Evolutionary conservation across 2,329 filamentous ascomycete genomes (phyloP).

Genomic region (Paecilomyces dactylethromorphus): DNA sequence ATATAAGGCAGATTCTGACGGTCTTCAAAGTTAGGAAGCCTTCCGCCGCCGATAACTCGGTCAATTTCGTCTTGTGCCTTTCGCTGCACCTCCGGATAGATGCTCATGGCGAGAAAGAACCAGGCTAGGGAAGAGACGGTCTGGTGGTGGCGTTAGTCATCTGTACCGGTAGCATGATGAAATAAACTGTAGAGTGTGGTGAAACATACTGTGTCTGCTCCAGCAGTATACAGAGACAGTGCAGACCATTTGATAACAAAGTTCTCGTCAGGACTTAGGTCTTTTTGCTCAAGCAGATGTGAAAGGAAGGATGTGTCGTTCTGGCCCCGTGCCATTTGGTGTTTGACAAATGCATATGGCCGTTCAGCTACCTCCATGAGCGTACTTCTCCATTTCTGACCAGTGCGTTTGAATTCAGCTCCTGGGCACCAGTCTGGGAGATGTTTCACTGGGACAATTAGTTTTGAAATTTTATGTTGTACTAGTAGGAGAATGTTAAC

Average conservation of each 20-base stretch:
- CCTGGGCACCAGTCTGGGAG: slow-evolving; percentile 43
- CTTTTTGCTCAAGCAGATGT: slow-evolving; percentile 27
- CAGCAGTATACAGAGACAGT: slow-evolving; percentile 35
- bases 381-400: slow-evolving; percentile 26
- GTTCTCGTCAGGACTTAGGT: slow-evolving; percentile 23
- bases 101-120: slow-evolving; percentile 48
- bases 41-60: slow-evolving; percentile 24
- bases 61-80: slow-evolving; percentile 44
- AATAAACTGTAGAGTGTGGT: not conserved
- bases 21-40: slow-evolving; percentile 32
- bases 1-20: slow-evolving; percentile 29
- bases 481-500: slow-evolving; percentile 3
- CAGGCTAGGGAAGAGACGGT: slow-evolving; percentile 34
- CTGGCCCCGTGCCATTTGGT: slow-evolving; percentile 27
- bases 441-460: slow-evolving; percentile 22
- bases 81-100: slow-evolving; percentile 45
- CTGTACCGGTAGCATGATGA: not conserved
- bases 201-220: slow-evolving; percentile 32
- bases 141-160: slow-evolving; percentile 15
- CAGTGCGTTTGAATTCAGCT: slow-evolving; percentile 38
- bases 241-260: slow-evolving; percentile 37
- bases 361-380: slow-evolving; percentile 26
- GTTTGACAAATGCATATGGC: slow-evolving; percentile 39
- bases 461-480: not conserved
- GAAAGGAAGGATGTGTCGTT: slow-evolving; percentile 32